Percentiles rank a stretch among this genome's conserved stretches.
phyloP scores from a whole-genome alignment of 768 basidiomycete genomes.

The Boletus vermiculosoides region DNA sequence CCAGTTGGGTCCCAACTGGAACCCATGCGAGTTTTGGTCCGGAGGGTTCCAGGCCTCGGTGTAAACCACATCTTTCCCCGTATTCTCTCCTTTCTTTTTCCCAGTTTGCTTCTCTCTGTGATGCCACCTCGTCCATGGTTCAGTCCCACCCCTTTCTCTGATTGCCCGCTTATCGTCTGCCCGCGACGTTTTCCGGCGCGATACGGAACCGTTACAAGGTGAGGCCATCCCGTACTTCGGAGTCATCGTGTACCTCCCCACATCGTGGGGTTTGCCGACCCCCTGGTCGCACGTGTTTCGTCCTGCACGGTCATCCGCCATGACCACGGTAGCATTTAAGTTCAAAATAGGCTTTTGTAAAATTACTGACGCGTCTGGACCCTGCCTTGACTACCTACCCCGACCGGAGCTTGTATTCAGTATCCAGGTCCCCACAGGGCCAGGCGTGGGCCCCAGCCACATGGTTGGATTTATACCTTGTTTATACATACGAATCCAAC shows the following conservation, averaged over 20 bases:
- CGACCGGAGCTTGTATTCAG: background rate
- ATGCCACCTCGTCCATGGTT: too few species aligned
- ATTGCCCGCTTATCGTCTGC: too few species aligned
- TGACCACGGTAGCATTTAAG: background rate
- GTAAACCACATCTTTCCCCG: background rate
- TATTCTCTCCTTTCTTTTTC: background rate
- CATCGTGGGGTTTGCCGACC: background rate
- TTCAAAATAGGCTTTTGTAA: too few species aligned
- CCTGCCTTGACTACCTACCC: background rate
- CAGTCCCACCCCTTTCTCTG: too few species aligned
- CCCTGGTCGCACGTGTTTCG: background rate
- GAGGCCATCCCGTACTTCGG: background rate
- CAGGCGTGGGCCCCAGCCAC: too few species aligned
- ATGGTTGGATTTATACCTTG: too few species aligned
- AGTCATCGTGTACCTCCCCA: background rate
- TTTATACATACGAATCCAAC: too few species aligned
- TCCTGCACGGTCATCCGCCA: background rate
- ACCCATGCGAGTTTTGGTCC: too few species aligned
- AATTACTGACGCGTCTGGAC: too few species aligned
- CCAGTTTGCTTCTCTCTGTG: background rate
- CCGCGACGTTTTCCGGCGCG: background rate
- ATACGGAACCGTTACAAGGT: background rate
- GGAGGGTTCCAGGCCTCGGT: background rate
- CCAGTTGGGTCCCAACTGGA: too few species aligned
- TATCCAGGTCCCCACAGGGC: too few species aligned